Percentiles rank a stretch among this genome's conserved stretches.
Conservation (phyloP, 2,329 filamentous ascomycete genomes). For the Erysiphe pulchra region DNA sequence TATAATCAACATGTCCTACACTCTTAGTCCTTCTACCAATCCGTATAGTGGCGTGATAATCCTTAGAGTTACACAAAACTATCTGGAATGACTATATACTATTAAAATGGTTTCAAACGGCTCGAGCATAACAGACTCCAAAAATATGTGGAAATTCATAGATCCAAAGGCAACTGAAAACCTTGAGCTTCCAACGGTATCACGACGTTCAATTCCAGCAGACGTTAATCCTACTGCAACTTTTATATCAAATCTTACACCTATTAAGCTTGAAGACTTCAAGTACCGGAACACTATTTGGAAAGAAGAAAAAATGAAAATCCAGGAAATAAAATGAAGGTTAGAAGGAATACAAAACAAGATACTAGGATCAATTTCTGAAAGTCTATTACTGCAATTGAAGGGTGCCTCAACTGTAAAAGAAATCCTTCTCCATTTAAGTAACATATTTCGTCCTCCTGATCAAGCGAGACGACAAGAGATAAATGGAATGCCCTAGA, state of each 20-base stretch:
- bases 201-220: neutral
- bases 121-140: neutral
- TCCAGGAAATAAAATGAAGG: neutral
- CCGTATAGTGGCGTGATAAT: neutral
- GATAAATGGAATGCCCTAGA: neutral
- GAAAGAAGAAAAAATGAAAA: neutral
- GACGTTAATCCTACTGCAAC: neutral
- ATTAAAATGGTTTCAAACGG: neutral
- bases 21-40: neutral
- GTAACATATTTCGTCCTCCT: neutral
- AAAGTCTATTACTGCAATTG: neutral
- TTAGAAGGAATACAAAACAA: neutral
- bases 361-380: neutral
- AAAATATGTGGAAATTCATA: neutral
- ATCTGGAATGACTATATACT: neutral
- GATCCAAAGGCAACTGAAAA: neutral
- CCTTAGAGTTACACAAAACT: neutral
- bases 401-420: neutral
- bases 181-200: neutral
- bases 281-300: neutral
- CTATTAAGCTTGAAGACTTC: neutral
- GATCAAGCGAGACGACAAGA: neutral
- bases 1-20: neutral
- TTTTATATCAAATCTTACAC: neutral
- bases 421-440: neutral